Evolutionary conservation across 495 filamentous ascomycete genomes (phyloP).

Genomic region (Neurospora terricola): DNA sequence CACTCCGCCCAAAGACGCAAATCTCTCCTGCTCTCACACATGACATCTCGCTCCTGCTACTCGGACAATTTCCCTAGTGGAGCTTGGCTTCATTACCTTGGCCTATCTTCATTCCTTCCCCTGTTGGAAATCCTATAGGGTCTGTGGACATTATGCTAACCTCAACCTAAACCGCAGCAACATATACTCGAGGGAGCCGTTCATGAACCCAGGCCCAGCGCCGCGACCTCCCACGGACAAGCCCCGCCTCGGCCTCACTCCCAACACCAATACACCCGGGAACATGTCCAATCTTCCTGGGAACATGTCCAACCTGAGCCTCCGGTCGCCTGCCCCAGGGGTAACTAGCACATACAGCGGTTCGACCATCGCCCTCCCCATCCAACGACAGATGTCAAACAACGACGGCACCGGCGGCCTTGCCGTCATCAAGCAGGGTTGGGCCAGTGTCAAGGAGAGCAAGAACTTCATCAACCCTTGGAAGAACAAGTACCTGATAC

Average conservation of each 20-base stretch:
- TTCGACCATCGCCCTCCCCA: conserved; percentile 58
- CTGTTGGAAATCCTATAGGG: neutral
- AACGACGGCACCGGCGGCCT: conserved; percentile 53
- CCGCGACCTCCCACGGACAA: conserved; percentile 81
- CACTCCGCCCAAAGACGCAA: neutral
- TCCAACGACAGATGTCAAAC: conserved; percentile 50
- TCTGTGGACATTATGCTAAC: neutral
- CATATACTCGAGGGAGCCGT: conserved; percentile 60
- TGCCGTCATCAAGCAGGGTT: conserved; percentile 78
- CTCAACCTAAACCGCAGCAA: conserved; percentile 21
- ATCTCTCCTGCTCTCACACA: neutral
- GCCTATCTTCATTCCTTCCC: neutral
- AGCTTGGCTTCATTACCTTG: neutral
- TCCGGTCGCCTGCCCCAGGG: conserved; percentile 47
- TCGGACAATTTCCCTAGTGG: neutral
- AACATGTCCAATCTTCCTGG: conserved; percentile 57
- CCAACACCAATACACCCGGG: conserved; percentile 57
- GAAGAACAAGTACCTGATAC: conserved; percentile 79
- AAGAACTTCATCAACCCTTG: conserved; percentile 70
- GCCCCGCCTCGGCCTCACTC: conserved; percentile 68
- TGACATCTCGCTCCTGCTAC: neutral
- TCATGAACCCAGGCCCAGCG: conserved; percentile 95
- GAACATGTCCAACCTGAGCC: conserved; percentile 64
- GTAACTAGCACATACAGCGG: conserved; percentile 43
- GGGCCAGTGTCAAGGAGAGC: conserved; percentile 77